Percentiles rank a stretch among this genome's conserved stretches.
Evolutionary conservation across 148 eudicot genomes (phyloP).

Genomic region (Diospyros lotus): DNA sequence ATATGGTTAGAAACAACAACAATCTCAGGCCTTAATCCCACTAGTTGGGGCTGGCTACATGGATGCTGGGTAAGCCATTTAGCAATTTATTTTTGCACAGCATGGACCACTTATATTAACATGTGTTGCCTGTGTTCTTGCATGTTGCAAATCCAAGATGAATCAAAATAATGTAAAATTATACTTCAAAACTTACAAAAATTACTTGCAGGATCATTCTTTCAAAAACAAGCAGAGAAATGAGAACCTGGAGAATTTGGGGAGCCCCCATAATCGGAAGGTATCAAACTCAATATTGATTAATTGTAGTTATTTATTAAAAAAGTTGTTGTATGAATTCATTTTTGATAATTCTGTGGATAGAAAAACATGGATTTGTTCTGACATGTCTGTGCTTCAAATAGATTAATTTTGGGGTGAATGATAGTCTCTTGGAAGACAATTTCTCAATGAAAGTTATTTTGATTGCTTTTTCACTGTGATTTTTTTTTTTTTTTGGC

Average conservation of each 20-base stretch:
- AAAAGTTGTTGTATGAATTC: neutral
- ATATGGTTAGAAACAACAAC: neutral
- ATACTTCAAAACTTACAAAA: constrained; percentile 4
- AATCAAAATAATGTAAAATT: neutral
- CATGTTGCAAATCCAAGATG: neutral
- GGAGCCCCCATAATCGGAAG: constrained; percentile 26
- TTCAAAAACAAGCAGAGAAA: constrained; percentile 19
- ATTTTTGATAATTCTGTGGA: neutral
- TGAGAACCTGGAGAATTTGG: constrained; percentile 27
- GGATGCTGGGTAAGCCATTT: too few relatives aligned
- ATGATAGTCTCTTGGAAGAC: neutral
- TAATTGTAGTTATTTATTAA: neutral
- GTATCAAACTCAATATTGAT: constrained; percentile 8
- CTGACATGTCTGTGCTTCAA: neutral
- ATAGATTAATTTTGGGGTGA: neutral
- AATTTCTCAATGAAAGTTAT: neutral
- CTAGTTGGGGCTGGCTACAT: too few relatives aligned
- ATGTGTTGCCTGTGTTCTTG: neutral
- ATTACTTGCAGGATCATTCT: constrained; percentile 21
- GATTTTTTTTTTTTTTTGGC: neutral
- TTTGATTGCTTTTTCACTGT: too few relatives aligned
- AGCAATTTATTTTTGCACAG: neutral
- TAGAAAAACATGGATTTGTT: neutral
- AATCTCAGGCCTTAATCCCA: too few relatives aligned
- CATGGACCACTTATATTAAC: neutral